Evolutionary conservation across 2,329 filamentous ascomycete species (phyloP), one percentile per base, ranked within the genome.

Genomic region (Alternaria sp.): DNA sequence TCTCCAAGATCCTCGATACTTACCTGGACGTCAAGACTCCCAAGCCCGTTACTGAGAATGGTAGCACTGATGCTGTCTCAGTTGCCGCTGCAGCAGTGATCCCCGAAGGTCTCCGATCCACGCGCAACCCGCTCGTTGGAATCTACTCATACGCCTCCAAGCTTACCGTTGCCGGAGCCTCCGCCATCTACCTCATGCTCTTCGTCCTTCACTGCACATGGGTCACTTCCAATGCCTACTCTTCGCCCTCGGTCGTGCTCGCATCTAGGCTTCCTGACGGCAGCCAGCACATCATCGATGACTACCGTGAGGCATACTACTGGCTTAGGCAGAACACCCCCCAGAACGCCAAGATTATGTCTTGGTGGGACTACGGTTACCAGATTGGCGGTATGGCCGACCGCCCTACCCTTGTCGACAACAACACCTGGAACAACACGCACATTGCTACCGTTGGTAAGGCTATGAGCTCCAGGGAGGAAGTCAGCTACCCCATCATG

Each of bases 381-480:
- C 95, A 99, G 82, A 99, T 99, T 80, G 95, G 95, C 82, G 95
- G 95, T 69, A 99, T 99, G 95, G 95, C 95, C 51, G 95, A 99
- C 79, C 88, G 95, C 55, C 95, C 95, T 34, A 99, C 95, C 1
- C 86, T 99, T 34, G 95, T 99, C 34, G 95, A 99, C 84, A 99
- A 99, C 85, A 99, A 99, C 83, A 99, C 95, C 2, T 99, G 95
- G 95, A 99, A 99, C 85, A 99, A 99, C 84, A 99, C 95, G 7
- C 95, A 99, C 79, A 99, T 99, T 81, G 95, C 95, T 54, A 99
- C 95, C 14, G 95, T 99, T 59, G 95, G 95, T 75, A 99, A 99
- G 84, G 95, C 95, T 42, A 98, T 99, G 95, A 95, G 91, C 82
- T 97, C 94, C 7, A 86, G 92, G 46, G 95, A 99, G 80, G 96